These are phyloP conservation scores for Naganishia kalamii DNA, from an alignment of 768 basidiomycete genomes.

Conservation along the genomic window DNA sequence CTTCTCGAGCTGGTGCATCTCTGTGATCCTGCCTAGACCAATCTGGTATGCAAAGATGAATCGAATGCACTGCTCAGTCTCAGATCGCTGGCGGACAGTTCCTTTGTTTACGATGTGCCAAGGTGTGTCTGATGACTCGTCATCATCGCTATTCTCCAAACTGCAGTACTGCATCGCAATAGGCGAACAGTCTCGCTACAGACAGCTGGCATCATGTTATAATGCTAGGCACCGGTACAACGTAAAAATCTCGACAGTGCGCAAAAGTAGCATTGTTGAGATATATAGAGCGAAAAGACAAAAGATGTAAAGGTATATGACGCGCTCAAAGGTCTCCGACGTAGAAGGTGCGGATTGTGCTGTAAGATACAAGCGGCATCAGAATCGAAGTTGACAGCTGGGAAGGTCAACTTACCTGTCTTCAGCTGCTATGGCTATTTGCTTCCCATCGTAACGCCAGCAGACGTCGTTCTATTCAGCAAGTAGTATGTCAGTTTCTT, in stretches of 20 bases:
- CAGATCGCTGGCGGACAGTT: too few relatives aligned
- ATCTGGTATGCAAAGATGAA: too few relatives aligned
- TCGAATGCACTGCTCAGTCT: too few relatives aligned
- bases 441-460: slow-evolving; percentile 42
- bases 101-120: too few relatives aligned
- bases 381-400: neutral
- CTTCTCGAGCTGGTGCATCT: too few relatives aligned
- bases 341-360: slow-evolving; percentile 32
- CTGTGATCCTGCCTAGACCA: too few relatives aligned
- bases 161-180: too few relatives aligned
- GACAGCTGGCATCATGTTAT: neutral
- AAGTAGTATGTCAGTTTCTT: neutral
- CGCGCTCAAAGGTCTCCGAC: slow-evolving; percentile 28
- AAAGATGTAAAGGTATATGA: slow-evolving; percentile 22
- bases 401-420: slow-evolving; percentile 29
- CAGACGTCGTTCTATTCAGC: slow-evolving; percentile 25
- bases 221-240: neutral
- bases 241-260: neutral
- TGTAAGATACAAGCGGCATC: neutral
- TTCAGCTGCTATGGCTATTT: slow-evolving; percentile 37
- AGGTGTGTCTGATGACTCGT: too few relatives aligned
- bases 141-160: too few relatives aligned
- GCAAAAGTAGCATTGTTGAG: too few relatives aligned
- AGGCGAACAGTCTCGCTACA: too few relatives aligned
- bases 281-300: neutral